Evolutionary conservation across 228 moss, liverwort and hornwort species (phyloP).

Genomic region (Sphagnum fallax): DNA sequence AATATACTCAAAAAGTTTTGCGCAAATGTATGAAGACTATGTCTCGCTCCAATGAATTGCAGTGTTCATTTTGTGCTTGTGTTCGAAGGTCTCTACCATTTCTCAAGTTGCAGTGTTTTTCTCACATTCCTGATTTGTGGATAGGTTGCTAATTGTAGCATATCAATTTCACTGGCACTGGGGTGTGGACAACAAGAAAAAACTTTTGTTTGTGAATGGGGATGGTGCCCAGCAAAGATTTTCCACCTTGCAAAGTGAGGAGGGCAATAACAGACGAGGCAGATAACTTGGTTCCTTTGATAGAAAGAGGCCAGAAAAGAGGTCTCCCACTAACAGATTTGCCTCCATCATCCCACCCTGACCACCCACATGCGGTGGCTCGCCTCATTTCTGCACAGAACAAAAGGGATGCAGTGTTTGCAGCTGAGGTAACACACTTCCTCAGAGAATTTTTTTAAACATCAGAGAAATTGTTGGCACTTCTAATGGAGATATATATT

Average conservation of each 20-base stretch:
- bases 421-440: constrained; percentile 25
- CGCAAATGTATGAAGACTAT: constrained; percentile 23
- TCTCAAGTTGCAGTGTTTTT: not conserved
- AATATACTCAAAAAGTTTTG: constrained; percentile 24
- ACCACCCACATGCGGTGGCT: constrained; percentile 36
- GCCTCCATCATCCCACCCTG: constrained; percentile 35
- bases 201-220: too few relatives aligned
- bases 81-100: constrained; percentile 26
- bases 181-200: not conserved
- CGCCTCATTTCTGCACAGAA: constrained; percentile 49
- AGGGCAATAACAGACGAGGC: constrained; percentile 50
- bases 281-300: constrained; percentile 42
- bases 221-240: constrained; percentile 14
- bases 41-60: constrained; percentile 27
- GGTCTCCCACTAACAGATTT: constrained; percentile 36
- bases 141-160: not conserved
- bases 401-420: constrained; percentile 27
- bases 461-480: too few relatives aligned
- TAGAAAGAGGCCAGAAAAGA: constrained; percentile 32
- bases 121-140: not conserved
- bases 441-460: too few relatives aligned
- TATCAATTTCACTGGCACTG: not conserved
- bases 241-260: constrained; percentile 33
- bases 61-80: constrained; percentile 24
- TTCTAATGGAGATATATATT: too few relatives aligned